phyloP scores from a whole-genome alignment of 805 yeast species.

The Starmerella roubikii region DNA sequence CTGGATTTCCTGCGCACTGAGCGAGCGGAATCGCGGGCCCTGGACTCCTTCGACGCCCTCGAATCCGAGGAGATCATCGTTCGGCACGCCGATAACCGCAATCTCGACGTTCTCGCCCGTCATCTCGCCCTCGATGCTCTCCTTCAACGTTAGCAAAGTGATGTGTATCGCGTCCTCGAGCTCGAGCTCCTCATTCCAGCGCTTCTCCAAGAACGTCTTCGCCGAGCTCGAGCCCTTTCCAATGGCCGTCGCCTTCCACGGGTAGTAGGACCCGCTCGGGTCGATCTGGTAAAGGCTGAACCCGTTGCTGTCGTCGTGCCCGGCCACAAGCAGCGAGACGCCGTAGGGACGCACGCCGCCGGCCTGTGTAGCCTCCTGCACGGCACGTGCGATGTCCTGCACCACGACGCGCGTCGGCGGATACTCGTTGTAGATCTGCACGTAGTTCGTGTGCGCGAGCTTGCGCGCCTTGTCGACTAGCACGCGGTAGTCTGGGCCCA shows the following conservation, averaged over 20 bases:
- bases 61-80: slow-evolving; percentile 70
- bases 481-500: slow-evolving; percentile 98
- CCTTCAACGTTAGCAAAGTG: slow-evolving; percentile 85
- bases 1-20: slow-evolving; percentile 81
- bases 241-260: slow-evolving; percentile 99
- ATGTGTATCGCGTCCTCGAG: slow-evolving; percentile 97
- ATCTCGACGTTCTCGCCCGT: slow-evolving; percentile 93
- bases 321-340: slow-evolving; percentile 86
- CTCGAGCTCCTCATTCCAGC: slow-evolving; percentile 96
- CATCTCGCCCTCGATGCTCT: slow-evolving; percentile 95
- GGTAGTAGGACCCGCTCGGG: slow-evolving; percentile 94
- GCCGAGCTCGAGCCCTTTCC: slow-evolving; percentile 96
- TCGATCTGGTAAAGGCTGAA: slow-evolving; percentile 90
- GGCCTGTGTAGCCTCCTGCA: slow-evolving; percentile 97
- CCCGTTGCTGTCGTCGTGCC: slow-evolving; percentile 66
- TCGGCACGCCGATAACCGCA: slow-evolving; percentile 70
- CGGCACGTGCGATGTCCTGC: slow-evolving; percentile 85
- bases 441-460: slow-evolving; percentile 82
- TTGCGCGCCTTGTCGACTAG: slow-evolving; percentile 87
- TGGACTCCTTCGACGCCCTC: slow-evolving; percentile 60
- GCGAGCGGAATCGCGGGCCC: slow-evolving; percentile 83
- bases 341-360: slow-evolving; percentile 99
- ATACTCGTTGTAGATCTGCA: slow-evolving; percentile 86
- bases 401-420: slow-evolving; percentile 93
- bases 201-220: slow-evolving; percentile 89